Conservation (phyloP, 2,329 filamentous ascomycete species). For the Bipolaris sorokiniana region DNA sequence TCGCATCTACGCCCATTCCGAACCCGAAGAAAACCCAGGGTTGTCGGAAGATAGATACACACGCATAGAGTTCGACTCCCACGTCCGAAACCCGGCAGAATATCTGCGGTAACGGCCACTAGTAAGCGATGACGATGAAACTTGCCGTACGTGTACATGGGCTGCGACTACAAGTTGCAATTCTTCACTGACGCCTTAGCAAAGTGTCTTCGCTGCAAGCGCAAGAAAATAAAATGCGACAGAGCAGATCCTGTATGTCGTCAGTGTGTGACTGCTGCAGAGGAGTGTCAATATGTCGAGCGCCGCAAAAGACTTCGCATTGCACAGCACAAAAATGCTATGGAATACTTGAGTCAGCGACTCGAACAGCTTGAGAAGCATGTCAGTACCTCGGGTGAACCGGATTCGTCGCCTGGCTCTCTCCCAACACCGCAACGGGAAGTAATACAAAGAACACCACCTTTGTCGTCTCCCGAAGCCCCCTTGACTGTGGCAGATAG, state of each 20-base stretch:
- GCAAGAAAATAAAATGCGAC: conserved; percentile 41
- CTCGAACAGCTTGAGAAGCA: conserved; percentile 37
- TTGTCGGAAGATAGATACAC: not conserved
- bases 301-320: conserved; percentile 34
- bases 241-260: conserved; percentile 32
- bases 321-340: conserved; percentile 29
- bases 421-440: conserved; percentile 1
- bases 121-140: conserved; percentile 14
- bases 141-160: conserved; percentile 21
- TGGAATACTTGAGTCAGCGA: conserved; percentile 29
- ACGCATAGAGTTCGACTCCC: not conserved
- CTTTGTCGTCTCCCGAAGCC: conserved; percentile 20
- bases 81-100: not conserved
- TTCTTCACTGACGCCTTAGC: not conserved
- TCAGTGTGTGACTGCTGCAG: conserved; percentile 33
- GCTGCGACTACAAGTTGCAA: not conserved
- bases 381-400: conserved; percentile 11
- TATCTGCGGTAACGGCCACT: not conserved
- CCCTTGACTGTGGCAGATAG: conserved; percentile 25
- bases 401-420: conserved; percentile 7
- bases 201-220: conserved; percentile 31
- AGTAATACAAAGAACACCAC: conserved; percentile 1
- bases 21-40: not conserved
- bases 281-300: conserved; percentile 38
- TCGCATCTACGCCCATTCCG: not conserved